Conservation (phyloP, 139 green algal species). For the Haematococcus lacustris region DNA sequence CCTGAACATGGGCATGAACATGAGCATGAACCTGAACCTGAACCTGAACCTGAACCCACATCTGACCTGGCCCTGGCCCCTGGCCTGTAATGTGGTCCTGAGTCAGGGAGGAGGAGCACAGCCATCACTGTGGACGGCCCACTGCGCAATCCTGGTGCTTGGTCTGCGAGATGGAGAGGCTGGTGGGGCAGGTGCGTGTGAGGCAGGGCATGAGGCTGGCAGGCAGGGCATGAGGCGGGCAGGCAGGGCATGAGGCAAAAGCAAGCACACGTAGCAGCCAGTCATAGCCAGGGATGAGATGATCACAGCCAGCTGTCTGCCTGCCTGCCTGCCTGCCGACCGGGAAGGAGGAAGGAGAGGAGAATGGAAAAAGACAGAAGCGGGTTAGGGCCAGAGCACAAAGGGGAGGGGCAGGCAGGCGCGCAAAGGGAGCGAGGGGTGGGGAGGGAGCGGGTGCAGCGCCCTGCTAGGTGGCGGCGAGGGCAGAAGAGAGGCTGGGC, state of each 20-base stretch:
- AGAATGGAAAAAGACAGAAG: not conserved
- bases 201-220: not conserved
- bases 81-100: not conserved
- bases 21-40: too few species aligned
- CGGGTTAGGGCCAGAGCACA: too few species aligned
- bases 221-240: not conserved
- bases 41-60: too few species aligned
- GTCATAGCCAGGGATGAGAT: not conserved
- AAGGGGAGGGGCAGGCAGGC: too few species aligned
- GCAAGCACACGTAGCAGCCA: not conserved
- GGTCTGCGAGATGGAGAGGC: slow-evolving; percentile 4
- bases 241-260: not conserved
- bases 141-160: not conserved
- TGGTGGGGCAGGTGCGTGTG: slow-evolving; percentile 2
- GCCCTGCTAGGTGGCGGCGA: too few species aligned
- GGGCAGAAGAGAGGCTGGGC: too few species aligned
- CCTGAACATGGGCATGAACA: too few species aligned
- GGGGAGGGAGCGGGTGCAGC: too few species aligned
- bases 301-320: slow-evolving; percentile 5
- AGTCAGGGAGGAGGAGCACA: not conserved
- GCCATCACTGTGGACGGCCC: not conserved
- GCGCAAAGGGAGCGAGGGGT: too few species aligned
- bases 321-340: not conserved
- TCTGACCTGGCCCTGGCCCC: not conserved
- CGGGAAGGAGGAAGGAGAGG: not conserved